Evolutionary conservation across 345 rosid species (phyloP), one percentile per base, ranked within the genome.

Genomic region (Salix brachista): DNA sequence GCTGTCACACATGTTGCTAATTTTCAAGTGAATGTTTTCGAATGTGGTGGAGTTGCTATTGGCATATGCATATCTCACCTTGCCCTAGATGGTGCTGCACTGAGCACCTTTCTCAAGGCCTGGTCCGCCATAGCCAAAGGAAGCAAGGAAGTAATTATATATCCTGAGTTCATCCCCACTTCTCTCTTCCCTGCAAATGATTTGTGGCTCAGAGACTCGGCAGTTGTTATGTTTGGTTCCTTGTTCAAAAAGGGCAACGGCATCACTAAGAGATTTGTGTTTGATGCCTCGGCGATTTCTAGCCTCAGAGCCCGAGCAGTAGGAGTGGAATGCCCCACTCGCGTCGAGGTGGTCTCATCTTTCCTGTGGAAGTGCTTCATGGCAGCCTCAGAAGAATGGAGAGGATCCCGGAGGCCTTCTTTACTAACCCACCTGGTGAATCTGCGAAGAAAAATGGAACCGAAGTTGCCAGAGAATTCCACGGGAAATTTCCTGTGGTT

Each of bases 101-200:
- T 80, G 30, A 34, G 73, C 50, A 66, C 65, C 14, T 76, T 76
- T 46, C 65, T 76, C 37, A 71, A 25, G 25, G 73, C 61, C 3
- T 80, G 80, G 83, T n/a, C 70, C 13, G 34, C 72, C 5, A 25
- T n/a, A 1, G 79, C 79, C 28, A 70, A 26, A 26, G 66, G 65
- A 23, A 16, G 61, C 12, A 23, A 30, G 36, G 72, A 39, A 48
- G 34, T 30, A 30, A 8, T 19, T 52, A 19, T 30, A 13, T 8
- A 13, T 44, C 79, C 83, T 3, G 65, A 79, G 44, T 85, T 85
- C 52, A 10, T 56, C 2, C 84, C 88, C 0, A 10, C 64, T 5
- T 75, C 84, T 21, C 75, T 87, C 69, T 84, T 85, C 75, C 90
- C 88, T 4, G 64, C 86, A 5, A 73, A 82, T 6, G 85, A 82